Base-by-base conservation (phyloP, 2,329 filamentous ascomycete genomes). In the Celoporthe dispersa region DNA sequence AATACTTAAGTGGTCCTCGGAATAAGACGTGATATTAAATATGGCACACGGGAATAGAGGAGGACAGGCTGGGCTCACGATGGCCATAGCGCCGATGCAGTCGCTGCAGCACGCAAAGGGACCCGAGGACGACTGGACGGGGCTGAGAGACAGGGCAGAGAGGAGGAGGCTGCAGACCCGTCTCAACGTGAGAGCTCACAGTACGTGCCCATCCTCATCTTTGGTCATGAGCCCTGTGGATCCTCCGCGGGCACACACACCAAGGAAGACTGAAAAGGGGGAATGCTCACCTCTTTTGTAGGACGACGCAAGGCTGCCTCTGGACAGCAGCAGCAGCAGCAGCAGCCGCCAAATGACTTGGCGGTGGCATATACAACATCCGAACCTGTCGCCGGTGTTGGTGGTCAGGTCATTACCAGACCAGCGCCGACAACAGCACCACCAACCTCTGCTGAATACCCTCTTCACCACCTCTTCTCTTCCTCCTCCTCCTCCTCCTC, bases 61-160 rank as follows among this genome's bases (percentile, higher is more conserved):
- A 37, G 22, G n/a, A 31, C 22, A 16, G 1, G 7, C 7, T 2
- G 25, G 41, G 12, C 19, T 1, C 25, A 11, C 25, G 3, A 3
- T 59, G 11, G 55, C 65, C 22, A 8, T 70, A 33, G 31, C 2
- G 1, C 6, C 65, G 11, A 67, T 64, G 68, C 16, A 14, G 31
- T 55, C 69, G 64, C 57, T 69, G 39, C 37, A 22, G 37, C 62
- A 69, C 6, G 70, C 72, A 2, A 70, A 41, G 35, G 37, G 59
- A 25, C 63, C 39, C 55, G 73, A 79, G 28, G 79, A 81, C 68
- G 76, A 80, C 71, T 81, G 79, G 79, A 78, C 79, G 31, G 79
- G 80, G 2, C 55, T 79, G 31, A 71, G 72, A 2, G 74, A 78
- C 69, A 69, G 75, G 51, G 74, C 74, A 12, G 75, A 78, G 69